Percentiles rank a stretch among this genome's conserved stretches.
These are phyloP conservation scores for Rhynchosporium graminicola DNA, from an alignment of 2,329 filamentous ascomycete genomes.

Conservation along the genomic window DNA sequence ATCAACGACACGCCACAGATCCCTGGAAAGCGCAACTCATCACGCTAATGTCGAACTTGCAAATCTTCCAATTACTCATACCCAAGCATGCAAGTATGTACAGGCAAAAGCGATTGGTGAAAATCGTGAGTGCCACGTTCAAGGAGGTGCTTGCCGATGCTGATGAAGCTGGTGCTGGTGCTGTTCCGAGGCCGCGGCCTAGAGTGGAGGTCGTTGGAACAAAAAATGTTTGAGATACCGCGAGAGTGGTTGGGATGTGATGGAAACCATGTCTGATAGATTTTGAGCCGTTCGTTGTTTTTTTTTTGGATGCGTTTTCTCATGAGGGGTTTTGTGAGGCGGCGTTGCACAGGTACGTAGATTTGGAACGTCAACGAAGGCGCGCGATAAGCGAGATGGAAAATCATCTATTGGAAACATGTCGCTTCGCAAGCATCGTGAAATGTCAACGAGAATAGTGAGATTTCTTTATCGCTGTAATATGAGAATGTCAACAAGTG, in stretches of 20 bases:
- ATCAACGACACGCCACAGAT: background rate
- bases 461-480: no score
- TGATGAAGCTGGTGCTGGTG: background rate
- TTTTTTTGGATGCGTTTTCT: no score
- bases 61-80: background rate
- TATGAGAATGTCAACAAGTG: no score
- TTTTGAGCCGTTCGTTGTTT: no score
- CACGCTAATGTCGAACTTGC: background rate
- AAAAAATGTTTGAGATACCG: background rate
- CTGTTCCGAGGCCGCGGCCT: background rate
- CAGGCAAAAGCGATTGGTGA: background rate
- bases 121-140: background rate
- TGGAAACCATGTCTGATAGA: no score
- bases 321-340: no score
- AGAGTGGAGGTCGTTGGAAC: background rate
- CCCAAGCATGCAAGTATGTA: background rate
- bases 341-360: no score
- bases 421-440: no score
- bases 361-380: no score
- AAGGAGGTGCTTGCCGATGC: background rate
- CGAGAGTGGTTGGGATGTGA: background rate
- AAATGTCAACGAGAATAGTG: no score
- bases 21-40: background rate
- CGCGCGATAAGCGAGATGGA: no score
- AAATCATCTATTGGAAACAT: no score